phyloP scores from a whole-genome alignment of 768 basidiomycete genomes.

The Psilocybe azurescens region DNA sequence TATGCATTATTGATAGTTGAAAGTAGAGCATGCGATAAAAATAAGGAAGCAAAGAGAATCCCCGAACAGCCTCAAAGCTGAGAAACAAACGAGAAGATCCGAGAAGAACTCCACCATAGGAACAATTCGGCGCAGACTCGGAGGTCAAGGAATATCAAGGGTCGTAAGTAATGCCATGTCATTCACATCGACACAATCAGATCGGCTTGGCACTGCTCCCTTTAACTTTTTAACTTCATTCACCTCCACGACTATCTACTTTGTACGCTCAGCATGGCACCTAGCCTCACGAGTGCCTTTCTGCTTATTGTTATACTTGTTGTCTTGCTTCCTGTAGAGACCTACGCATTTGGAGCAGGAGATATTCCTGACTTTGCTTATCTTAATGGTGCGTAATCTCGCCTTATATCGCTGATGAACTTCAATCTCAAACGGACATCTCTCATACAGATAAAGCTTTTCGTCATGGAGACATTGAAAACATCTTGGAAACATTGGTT shows the following conservation, averaged over 20 bases:
- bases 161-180: constrained; percentile 45
- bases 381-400: constrained; percentile 51
- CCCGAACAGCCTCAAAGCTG: constrained; percentile 74
- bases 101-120: constrained; percentile 73
- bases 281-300: constrained; percentile 33
- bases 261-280: constrained; percentile 29
- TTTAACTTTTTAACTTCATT: constrained; percentile 6
- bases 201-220: constrained; percentile 19
- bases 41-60: constrained; percentile 70
- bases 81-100: constrained; percentile 63
- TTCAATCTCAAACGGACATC: constrained; percentile 9
- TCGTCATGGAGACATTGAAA: constrained; percentile 80
- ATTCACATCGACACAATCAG: not conserved
- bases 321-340: constrained; percentile 47
- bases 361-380: constrained; percentile 78
- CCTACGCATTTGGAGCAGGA: constrained; percentile 64
- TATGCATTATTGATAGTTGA: no score
- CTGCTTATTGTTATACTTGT: constrained; percentile 42
- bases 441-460: constrained; percentile 63
- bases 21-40: constrained; percentile 75
- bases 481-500: constrained; percentile 61
- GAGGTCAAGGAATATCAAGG: constrained; percentile 54
- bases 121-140: constrained; percentile 61
- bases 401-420: not conserved
- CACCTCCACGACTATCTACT: not conserved